Conservation (phyloP, 805 yeast species). For the Wickerhamiella allomyrinae region DNA sequence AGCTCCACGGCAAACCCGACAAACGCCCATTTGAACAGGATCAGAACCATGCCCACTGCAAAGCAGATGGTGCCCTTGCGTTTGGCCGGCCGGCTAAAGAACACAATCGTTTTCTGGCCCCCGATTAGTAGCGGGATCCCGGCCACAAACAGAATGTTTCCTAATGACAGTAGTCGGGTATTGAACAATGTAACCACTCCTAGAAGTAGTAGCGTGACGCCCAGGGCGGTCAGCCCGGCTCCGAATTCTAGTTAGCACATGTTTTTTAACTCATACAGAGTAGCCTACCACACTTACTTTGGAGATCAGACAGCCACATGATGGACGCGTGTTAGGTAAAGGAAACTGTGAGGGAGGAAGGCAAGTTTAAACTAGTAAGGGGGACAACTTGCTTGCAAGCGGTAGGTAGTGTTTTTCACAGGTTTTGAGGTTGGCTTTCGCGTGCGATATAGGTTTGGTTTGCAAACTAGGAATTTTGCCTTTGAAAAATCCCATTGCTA, state of each 20-base stretch:
- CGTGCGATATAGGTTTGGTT: no score
- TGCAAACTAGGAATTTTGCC: no score
- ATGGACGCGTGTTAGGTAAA: no score
- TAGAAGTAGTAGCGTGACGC: constrained; percentile 58
- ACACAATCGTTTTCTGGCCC: constrained; percentile 61
- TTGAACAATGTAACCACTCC: constrained; percentile 84
- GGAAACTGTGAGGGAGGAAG: no score
- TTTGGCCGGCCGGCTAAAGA: constrained; percentile 78
- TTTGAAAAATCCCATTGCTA: no score
- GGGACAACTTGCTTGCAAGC: no score
- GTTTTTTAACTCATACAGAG: not conserved
- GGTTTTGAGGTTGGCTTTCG: no score
- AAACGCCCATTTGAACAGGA: constrained; percentile 62
- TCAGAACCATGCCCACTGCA: constrained; percentile 56
- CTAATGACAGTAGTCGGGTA: constrained; percentile 75
- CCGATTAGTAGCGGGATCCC: constrained; percentile 84
- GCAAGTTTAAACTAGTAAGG: no score
- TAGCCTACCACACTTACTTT: constrained; percentile 21
- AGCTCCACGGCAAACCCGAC: constrained; percentile 74
- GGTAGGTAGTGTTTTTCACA: no score
- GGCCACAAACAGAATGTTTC: constrained; percentile 65
- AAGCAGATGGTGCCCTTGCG: constrained; percentile 78
- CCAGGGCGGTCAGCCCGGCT: constrained; percentile 70
- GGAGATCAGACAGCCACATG: constrained; percentile 27
- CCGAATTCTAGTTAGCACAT: constrained; percentile 53